Evolutionary conservation across 306 rosid species (phyloP).

Genomic region (Styphnolobium japonicum): DNA sequence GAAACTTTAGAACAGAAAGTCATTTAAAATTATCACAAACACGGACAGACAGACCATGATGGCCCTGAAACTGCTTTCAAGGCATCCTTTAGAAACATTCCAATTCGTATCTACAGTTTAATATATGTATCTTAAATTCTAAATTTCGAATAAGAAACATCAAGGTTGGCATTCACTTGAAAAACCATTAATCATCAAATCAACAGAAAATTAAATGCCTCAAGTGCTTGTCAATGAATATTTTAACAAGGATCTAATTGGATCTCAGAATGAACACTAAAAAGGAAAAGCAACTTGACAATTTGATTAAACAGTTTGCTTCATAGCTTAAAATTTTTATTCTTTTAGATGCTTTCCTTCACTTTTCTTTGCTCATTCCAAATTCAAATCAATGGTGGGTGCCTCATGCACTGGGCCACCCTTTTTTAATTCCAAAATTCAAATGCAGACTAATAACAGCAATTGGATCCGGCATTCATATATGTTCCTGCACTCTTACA

Average conservation of each 20-base stretch:
- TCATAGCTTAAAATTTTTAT: neutral
- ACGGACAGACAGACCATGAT: neutral
- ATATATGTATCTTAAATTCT: neutral
- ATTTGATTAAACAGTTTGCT: slow-evolving; percentile 3
- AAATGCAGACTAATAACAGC: neutral
- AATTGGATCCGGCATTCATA: neutral
- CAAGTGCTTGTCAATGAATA: neutral
- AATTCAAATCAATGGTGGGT: slow-evolving; percentile 9
- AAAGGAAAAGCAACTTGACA: slow-evolving; percentile 4
- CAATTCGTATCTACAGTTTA: neutral
- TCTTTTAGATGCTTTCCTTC: slow-evolving; percentile 13
- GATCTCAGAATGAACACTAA: slow-evolving; percentile 15
- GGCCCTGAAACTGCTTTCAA: slow-evolving; percentile 29
- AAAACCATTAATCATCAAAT: slow-evolving; percentile 2
- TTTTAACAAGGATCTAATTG: neutral
- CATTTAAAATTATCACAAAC: neutral
- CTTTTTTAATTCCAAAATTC: slow-evolving; percentile 12
- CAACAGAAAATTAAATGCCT: neutral
- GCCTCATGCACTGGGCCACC: neutral
- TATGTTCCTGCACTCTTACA: neutral
- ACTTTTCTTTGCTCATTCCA: slow-evolving; percentile 14
- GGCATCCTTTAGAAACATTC: slow-evolving; percentile 16
- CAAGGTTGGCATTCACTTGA: neutral
- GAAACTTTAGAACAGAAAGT: neutral
- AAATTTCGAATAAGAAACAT: slow-evolving; percentile 4